Evolutionary conservation across 2,329 filamentous ascomycete species (phyloP).

Genomic region (Exophiala viscosa): DNA sequence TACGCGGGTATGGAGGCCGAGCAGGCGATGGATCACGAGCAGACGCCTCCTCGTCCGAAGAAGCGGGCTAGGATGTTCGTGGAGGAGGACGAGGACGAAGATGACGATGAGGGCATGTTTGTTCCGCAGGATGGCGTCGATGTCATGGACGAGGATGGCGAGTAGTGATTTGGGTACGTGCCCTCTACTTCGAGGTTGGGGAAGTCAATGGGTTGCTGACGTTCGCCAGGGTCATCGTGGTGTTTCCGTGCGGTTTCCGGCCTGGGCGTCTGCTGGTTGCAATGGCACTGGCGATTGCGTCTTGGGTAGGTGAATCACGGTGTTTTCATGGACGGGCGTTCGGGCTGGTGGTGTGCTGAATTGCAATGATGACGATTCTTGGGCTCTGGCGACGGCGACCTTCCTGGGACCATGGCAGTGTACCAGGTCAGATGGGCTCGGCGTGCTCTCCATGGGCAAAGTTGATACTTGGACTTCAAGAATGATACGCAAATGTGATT

Average conservation of each 20-base stretch:
- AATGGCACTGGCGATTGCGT: neutral
- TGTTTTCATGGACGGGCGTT: too few species aligned
- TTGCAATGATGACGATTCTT: too few species aligned
- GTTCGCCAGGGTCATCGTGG: neutral
- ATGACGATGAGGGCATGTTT: slow-evolving; percentile 9
- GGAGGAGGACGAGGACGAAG: slow-evolving; percentile 1
- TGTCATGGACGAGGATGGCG: slow-evolving; percentile 2
- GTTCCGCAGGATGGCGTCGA: slow-evolving; percentile 1
- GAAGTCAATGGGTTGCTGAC: too few species aligned
- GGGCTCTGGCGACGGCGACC: too few species aligned
- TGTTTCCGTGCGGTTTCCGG: neutral
- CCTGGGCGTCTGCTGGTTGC: too few species aligned
- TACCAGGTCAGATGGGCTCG: too few species aligned
- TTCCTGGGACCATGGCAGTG: too few species aligned
- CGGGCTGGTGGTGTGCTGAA: too few species aligned
- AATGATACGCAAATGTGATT: too few species aligned
- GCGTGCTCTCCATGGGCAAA: too few species aligned
- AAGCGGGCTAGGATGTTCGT: slow-evolving; percentile 11
- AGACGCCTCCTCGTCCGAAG: neutral
- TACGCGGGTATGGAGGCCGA: too few species aligned
- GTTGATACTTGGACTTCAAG: too few species aligned
- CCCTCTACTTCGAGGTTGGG: neutral
- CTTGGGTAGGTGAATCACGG: neutral
- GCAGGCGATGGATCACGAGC: neutral
- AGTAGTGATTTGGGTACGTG: neutral